phyloP scores from a whole-genome alignment of 495 filamentous ascomycete species.

The Aspergillus nidulans region DNA sequence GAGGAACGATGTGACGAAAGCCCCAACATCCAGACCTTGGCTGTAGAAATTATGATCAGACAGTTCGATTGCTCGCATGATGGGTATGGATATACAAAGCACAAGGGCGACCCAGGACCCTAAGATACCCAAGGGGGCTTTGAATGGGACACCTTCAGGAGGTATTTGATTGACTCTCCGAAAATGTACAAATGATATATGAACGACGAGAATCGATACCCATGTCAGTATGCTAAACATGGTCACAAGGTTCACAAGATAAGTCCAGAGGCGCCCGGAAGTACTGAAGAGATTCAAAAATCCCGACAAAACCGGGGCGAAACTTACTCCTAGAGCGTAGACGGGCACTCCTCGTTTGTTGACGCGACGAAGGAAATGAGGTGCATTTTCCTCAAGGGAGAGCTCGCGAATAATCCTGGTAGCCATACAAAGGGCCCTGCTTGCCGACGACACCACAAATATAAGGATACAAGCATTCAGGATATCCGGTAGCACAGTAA shows the following conservation, averaged over 20 bases:
- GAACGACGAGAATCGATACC: slow-evolving; percentile 74
- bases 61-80: slow-evolving; percentile 69
- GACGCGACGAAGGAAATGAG: slow-evolving; percentile 59
- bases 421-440: slow-evolving; percentile 58
- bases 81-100: slow-evolving; percentile 63
- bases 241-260: slow-evolving; percentile 74
- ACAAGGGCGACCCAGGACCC: slow-evolving; percentile 62
- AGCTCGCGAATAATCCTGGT: slow-evolving; percentile 73
- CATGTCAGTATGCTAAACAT: slow-evolving; percentile 65
- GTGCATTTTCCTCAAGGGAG: slow-evolving; percentile 66
- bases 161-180: slow-evolving; percentile 65
- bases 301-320: slow-evolving; percentile 58
- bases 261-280: slow-evolving; percentile 62
- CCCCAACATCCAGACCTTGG: slow-evolving; percentile 52
- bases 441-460: slow-evolving; percentile 72
- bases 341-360: slow-evolving; percentile 70
- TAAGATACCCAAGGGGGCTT: slow-evolving; percentile 63
- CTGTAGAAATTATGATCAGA: slow-evolving; percentile 42
- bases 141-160: slow-evolving; percentile 59
- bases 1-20: slow-evolving; percentile 72
- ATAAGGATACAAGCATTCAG: slow-evolving; percentile 64
- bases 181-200: slow-evolving; percentile 70
- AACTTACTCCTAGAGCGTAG: slow-evolving; percentile 56
- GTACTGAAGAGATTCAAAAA: slow-evolving; percentile 67
- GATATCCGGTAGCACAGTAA: slow-evolving; percentile 48